Evolutionary conservation across 306 rosid genomes (phyloP), one percentile per base, ranked within the genome.

Genomic region (Citrullus colocynthis): DNA sequence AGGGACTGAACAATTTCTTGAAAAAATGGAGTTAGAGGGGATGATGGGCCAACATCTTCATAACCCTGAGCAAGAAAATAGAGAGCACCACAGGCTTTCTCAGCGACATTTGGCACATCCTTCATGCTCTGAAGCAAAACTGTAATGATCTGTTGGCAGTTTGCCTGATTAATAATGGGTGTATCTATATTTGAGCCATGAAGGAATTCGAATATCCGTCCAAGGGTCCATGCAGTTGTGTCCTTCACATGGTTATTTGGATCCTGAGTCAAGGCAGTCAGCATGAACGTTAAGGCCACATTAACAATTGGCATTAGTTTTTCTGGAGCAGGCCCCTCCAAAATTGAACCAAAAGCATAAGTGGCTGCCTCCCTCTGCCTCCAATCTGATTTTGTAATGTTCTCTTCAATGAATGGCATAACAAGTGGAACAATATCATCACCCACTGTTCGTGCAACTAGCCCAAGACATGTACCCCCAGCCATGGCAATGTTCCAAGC

Each of bases 401-500:
- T 93, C 86, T 89, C 96, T 86, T 93, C 89, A 54, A 93, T 91
- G 82, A 91, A 93, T 61, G 98, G 96, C 89, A 93, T 84, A 71
- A 93, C 95, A 75, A 93, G 88, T 1, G 93, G 90, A 72, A 91
- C 98, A 37, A 89, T 80, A 82, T 90, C 96, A 81, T 93, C 95
- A 82, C 96, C 98, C 69, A 88, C 93, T 2, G 98, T 88, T 21
- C 96, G 86, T 44, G 96, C 98, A 88, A 91, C 98, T 82, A 93
- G 81, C 80, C 98, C 96, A 77, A 93, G 92, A 85, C 98, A 89
- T 2, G 98, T 91, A 41, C 98, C 98, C 78, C 98, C 98, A 70
- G 98, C 98, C 98, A 90, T 93, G 71, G 98, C 93, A 81, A 93
- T 89, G 83, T 93, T 93, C 98, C 98, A 93, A 65, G 98, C 96